Base-by-base conservation (phyloP, 495 filamentous ascomycete genomes). In the Lophiostoma macrostomum region DNA sequence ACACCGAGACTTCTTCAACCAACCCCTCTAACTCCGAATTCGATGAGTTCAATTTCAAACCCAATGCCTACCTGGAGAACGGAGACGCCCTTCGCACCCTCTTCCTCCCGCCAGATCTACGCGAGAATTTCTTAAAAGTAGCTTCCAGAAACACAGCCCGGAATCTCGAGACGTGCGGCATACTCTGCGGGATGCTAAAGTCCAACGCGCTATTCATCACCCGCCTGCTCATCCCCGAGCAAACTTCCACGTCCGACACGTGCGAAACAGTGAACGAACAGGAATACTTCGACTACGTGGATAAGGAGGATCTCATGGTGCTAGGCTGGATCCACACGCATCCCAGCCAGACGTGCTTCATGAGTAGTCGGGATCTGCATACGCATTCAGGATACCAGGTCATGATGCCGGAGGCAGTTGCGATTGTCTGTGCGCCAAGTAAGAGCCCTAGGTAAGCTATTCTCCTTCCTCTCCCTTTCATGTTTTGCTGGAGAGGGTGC, bases 321-420 rank as follows among this genome's bases (percentile, higher is more conserved):
- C 76, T 96, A 7, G 93, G 93, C 46, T 98, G 93, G 93, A 98
- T 98, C 50, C 93, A 98, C 67, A 98, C 93, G 0, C 93, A 98
- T 66, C 93, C 93, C 0, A 87, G 84, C 0, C 94, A 98, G 72
- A 95, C 89, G 1, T 98, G 93, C 67, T 98, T 98, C 67, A 93
- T 98, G 88, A 95, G 89, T 70, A 90, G 85, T 27, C 77, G 91
- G 28, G 93, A 98, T 65, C 63, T 96, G 55, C 93, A 98, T 60
- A 98, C 94, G 0, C 93, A 96, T 62, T 78, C 79, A 25, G 89
- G 88, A 16, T 97, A 96, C 67, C 93, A 98, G 68, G 79, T 88
- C 22, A 94, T 93, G 89, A 76, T 97, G 66, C 81, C 87, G 13
- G 93, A 98, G 74, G 91, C 86, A 64, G 91, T 98, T 63, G 93